phyloP scores from a whole-genome alignment of 2,329 filamentous ascomycete species.

The Penicillium sp. region DNA sequence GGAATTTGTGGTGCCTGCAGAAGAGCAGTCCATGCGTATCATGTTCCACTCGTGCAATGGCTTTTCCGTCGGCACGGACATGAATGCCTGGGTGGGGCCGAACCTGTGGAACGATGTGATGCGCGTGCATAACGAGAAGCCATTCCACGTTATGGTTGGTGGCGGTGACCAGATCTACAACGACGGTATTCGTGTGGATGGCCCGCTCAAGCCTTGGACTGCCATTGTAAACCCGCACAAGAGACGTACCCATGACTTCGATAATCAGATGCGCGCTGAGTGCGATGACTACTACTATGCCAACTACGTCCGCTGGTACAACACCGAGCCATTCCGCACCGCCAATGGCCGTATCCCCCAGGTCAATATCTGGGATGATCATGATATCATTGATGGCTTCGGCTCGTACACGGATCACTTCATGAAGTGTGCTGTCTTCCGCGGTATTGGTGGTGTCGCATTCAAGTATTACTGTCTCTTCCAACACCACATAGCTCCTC shows the following conservation, averaged over 20 bases:
- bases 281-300: slow-evolving; percentile 63
- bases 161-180: slow-evolving; percentile 86
- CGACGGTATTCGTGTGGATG: slow-evolving; percentile 76
- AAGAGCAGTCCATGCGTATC: slow-evolving; percentile 64
- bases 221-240: slow-evolving; percentile 60
- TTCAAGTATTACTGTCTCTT: slow-evolving; percentile 65
- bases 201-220: slow-evolving; percentile 69
- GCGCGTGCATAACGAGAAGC: slow-evolving; percentile 57
- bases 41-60: slow-evolving; percentile 70
- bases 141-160: slow-evolving; percentile 73
- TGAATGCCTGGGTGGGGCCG: slow-evolving; percentile 60
- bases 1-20: slow-evolving; percentile 58
- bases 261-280: slow-evolving; percentile 59
- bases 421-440: slow-evolving; percentile 64
- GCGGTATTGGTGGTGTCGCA: slow-evolving; percentile 60
- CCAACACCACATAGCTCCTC: slow-evolving; percentile 77
- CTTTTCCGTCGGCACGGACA: slow-evolving; percentile 64
- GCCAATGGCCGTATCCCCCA: slow-evolving; percentile 63
- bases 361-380: slow-evolving; percentile 65
- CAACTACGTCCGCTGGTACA: slow-evolving; percentile 67
- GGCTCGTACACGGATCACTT: slow-evolving; percentile 66
- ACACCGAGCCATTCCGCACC: slow-evolving; percentile 60
- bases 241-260: slow-evolving; percentile 60
- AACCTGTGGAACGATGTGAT: slow-evolving; percentile 65
- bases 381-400: slow-evolving; percentile 66